These are phyloP conservation scores for Alnus glutinosa DNA, from an alignment of 306 rosid species.

Conservation along the genomic window DNA sequence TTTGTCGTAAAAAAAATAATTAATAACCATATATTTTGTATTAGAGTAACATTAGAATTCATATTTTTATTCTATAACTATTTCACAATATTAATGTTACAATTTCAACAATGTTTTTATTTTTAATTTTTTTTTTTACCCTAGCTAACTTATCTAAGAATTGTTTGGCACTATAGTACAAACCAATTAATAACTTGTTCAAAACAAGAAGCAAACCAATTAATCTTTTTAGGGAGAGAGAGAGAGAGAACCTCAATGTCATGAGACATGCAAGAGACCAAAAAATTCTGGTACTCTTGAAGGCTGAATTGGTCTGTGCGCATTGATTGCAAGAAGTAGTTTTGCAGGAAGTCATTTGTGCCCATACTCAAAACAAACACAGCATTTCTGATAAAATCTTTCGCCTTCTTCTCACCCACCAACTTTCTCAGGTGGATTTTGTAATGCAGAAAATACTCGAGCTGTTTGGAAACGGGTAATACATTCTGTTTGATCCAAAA, in stretches of 20 bases:
- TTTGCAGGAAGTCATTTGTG: conserved; percentile 72
- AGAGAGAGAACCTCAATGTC: conserved; percentile 42
- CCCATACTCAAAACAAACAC: conserved; percentile 62
- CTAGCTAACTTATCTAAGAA: too few species aligned
- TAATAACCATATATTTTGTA: too few species aligned
- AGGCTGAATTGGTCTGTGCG: conserved; percentile 60
- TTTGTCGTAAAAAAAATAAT: too few species aligned
- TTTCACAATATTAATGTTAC: too few species aligned
- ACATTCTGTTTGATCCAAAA: conserved; percentile 53
- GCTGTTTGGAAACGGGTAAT: conserved; percentile 49
- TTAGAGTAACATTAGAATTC: too few species aligned
- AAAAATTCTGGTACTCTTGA: conserved; percentile 46
- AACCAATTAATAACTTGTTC: background rate
- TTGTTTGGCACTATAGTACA: too few species aligned
- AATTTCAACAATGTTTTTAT: too few species aligned
- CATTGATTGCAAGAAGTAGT: conserved; percentile 63
- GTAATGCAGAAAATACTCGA: conserved; percentile 66
- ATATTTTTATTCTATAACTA: too few species aligned
- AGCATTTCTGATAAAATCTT: conserved; percentile 46
- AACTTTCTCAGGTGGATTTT: conserved; percentile 45
- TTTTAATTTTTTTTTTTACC: too few species aligned
- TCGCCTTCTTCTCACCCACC: conserved; percentile 49
- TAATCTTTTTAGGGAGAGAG: background rate
- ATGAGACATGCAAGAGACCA: conserved; percentile 51
- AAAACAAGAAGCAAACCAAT: background rate